phyloP scores from a whole-genome alignment of 257 asterid species.

The Ophiorrhiza pumila region DNA sequence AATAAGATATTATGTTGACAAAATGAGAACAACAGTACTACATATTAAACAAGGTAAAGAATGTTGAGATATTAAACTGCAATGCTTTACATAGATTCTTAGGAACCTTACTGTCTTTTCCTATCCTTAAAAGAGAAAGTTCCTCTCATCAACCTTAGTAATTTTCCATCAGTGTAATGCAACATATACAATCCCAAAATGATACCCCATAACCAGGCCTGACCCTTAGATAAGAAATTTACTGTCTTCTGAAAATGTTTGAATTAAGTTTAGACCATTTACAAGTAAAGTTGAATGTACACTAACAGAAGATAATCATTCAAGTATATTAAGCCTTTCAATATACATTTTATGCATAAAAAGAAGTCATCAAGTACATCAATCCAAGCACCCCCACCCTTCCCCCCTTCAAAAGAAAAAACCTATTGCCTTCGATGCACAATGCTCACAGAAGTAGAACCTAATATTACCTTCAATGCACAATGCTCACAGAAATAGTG shows the following conservation, averaged over 20 bases:
- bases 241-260: neutral
- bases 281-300: neutral
- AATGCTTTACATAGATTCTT: neutral
- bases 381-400: neutral
- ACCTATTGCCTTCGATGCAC: no score
- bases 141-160: neutral
- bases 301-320: neutral
- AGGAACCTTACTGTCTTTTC: neutral
- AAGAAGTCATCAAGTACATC: neutral
- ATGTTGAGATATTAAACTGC: neutral
- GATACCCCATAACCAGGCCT: neutral
- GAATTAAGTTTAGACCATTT: neutral
- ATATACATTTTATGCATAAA: neutral
- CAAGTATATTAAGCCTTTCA: neutral
- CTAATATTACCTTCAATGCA: conserved; percentile 89
- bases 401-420: no score
- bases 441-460: no score
- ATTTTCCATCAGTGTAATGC: neutral
- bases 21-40: neutral
- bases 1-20: neutral
- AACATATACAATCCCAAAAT: neutral
- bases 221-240: neutral
- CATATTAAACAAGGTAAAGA: neutral
- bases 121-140: neutral
- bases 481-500: conserved; percentile 98